phyloP scores from a whole-genome alignment of 2,329 filamentous ascomycete genomes.

The Chrysoporthe austroafricana region DNA sequence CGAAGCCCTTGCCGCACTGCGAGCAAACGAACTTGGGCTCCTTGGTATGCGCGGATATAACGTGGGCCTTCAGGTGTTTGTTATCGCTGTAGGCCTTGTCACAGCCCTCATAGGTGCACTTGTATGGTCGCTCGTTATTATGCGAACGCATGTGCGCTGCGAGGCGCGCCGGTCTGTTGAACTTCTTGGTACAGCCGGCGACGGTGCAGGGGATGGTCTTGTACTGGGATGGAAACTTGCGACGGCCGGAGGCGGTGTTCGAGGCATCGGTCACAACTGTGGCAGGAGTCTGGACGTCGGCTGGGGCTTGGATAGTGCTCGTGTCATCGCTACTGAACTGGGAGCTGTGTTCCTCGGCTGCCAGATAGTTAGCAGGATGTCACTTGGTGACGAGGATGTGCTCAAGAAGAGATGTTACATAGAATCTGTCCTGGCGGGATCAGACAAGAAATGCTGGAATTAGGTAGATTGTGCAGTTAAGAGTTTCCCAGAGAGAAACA shows the following conservation, averaged over 20 bases:
- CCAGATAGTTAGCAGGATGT: slow-evolving; percentile 9
- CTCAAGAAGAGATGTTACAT: too few relatives aligned
- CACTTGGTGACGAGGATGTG: too few relatives aligned
- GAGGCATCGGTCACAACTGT: slow-evolving; percentile 13
- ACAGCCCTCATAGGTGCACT: slow-evolving; percentile 71
- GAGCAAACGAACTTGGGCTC: slow-evolving; percentile 73
- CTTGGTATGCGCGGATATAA: slow-evolving; percentile 78
- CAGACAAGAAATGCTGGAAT: too few relatives aligned
- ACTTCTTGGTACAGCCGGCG: slow-evolving; percentile 77
- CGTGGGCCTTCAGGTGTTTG: slow-evolving; percentile 83
- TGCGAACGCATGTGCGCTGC: slow-evolving; percentile 81
- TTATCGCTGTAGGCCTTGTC: slow-evolving; percentile 84
- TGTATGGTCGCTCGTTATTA: slow-evolving; percentile 80
- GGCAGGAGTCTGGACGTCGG: slow-evolving; percentile 19
- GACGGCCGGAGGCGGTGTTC: slow-evolving; percentile 28
- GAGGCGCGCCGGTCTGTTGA: slow-evolving; percentile 78
- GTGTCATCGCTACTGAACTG: slow-evolving; percentile 2
- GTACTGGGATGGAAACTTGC: slow-evolving; percentile 68
- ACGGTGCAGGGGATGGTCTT: slow-evolving; percentile 80
- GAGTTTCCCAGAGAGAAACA: too few relatives aligned
- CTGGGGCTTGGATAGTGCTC: neutral
- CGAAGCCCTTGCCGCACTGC: slow-evolving; percentile 79
- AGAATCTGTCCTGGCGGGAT: too few relatives aligned
- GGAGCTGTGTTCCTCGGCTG: slow-evolving; percentile 20
- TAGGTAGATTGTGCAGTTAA: too few relatives aligned